A percentile compares a stretch with the other conserved stretches of the same genome.
These are phyloP conservation scores for Babjeviella inositovora DNA, from an alignment of 805 yeast species.

Conservation along the genomic window DNA sequence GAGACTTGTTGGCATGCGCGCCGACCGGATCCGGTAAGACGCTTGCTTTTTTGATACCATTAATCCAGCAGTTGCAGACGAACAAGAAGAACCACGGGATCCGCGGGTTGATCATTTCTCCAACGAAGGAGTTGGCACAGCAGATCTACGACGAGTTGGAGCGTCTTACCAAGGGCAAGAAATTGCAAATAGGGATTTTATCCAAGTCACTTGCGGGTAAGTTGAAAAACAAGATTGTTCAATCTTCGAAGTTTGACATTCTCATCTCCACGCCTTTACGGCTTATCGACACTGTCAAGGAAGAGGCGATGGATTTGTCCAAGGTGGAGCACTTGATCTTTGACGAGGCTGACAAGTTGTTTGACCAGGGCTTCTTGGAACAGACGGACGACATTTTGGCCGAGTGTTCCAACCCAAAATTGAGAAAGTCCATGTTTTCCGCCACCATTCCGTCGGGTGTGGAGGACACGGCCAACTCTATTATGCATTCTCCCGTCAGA, in stretches of 20 bases:
- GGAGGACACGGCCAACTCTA: conserved; percentile 72
- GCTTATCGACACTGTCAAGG: conserved; percentile 61
- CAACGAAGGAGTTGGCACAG: conserved; percentile 85
- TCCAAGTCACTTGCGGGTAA: conserved; percentile 61
- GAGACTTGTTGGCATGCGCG: conserved; percentile 86
- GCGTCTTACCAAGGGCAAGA: conserved; percentile 37
- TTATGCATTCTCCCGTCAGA: conserved; percentile 77
- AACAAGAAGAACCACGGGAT: conserved; percentile 28
- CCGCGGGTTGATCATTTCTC: conserved; percentile 72
- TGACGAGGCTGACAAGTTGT: conserved; percentile 92
- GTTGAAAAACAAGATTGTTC: conserved; percentile 41
- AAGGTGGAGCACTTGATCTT: conserved; percentile 63
- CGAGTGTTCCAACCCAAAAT: conserved; percentile 28
- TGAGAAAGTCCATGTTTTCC: conserved; percentile 72
- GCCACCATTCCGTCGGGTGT: conserved; percentile 93
- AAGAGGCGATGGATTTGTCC: conserved; percentile 41
- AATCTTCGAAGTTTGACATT: conserved; percentile 56
- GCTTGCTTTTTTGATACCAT: conserved; percentile 73
- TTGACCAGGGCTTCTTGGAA: conserved; percentile 73
- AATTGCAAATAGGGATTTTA: conserved; percentile 44
- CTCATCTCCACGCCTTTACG: conserved; percentile 81
- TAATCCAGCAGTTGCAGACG: conserved; percentile 33
- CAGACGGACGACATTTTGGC: conserved; percentile 81
- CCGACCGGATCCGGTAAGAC: conserved; percentile 99
- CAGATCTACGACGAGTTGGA: conserved; percentile 66